Conservation (phyloP, 768 basidiomycete species). For the Mrakia gelida region DNA sequence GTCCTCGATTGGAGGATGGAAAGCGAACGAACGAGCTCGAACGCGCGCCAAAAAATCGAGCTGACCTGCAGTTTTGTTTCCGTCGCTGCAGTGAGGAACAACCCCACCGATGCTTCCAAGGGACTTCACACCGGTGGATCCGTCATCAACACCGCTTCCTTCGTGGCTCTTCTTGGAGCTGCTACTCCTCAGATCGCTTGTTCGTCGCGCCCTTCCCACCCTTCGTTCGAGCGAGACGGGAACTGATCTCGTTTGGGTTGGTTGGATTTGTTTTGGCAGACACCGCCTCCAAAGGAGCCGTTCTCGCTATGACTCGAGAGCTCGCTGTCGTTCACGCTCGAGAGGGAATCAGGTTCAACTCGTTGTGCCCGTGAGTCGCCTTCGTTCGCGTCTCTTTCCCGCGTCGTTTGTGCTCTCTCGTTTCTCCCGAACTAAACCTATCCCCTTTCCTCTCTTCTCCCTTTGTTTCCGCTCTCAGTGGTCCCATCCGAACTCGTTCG, state of each 20-base stretch:
- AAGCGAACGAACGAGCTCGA: neutral
- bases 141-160: constrained; percentile 96
- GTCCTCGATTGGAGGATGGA: too few species aligned
- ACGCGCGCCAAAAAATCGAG: neutral
- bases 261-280: constrained; percentile 53
- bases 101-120: constrained; percentile 73
- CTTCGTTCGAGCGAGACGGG: neutral
- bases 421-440: neutral
- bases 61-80: neutral
- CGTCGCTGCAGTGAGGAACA: constrained; percentile 45
- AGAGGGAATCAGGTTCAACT: constrained; percentile 94
- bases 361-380: constrained; percentile 80
- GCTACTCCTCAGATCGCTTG: constrained; percentile 98
- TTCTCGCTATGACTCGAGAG: constrained; percentile 97
- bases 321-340: constrained; percentile 95
- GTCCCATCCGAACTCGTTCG: constrained; percentile 77
- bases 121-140: constrained; percentile 67
- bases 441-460: constrained; percentile 7
- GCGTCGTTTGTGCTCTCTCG: too few species aligned
- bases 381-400: constrained; percentile 3
- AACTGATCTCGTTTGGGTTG: neutral
- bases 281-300: constrained; percentile 95
- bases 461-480: constrained; percentile 50
- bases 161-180: constrained; percentile 91
- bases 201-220: constrained; percentile 38